A percentile compares a stretch with the other conserved stretches of the same genome.
Evolutionary conservation across 192 early-diverging fungal species (phyloP).

Genomic region (Umbelopsis sp.): DNA sequence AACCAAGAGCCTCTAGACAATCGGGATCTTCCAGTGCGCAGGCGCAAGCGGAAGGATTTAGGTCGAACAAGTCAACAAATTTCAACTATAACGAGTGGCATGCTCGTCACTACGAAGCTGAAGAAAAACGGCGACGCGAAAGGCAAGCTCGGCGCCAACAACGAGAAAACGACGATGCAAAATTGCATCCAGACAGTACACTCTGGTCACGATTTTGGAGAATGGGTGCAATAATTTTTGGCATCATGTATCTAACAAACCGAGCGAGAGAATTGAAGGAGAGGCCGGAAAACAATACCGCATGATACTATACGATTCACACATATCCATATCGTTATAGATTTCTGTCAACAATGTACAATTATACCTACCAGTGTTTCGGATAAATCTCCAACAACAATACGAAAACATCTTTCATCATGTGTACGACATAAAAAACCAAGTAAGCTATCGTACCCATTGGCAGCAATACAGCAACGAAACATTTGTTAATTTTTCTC

Average conservation of each 20-base stretch:
- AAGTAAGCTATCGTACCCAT: too few species aligned
- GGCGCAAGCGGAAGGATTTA: conserved; percentile 25
- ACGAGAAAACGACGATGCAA: conserved; percentile 22
- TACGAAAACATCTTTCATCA: too few species aligned
- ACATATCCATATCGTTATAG: background rate
- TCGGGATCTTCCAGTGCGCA: conserved; percentile 36
- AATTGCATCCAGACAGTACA: conserved; percentile 3
- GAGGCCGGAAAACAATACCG: background rate
- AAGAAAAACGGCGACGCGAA: conserved; percentile 32
- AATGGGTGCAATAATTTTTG: conserved; percentile 5
- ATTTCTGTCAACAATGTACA: background rate
- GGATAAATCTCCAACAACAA: too few species aligned
- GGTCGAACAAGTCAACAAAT: background rate
- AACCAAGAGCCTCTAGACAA: conserved; percentile 9
- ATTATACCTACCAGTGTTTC: too few species aligned
- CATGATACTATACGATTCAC: too few species aligned
- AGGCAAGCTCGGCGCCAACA: conserved; percentile 3
- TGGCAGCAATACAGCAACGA: too few species aligned
- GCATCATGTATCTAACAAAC: conserved; percentile 19
- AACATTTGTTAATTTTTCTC: too few species aligned
- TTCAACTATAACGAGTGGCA: conserved; percentile 30
- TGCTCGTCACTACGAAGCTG: conserved; percentile 34
- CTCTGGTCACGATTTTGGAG: conserved; percentile 21
- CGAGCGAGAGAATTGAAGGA: background rate
- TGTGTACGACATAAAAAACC: too few species aligned